These are phyloP conservation scores for Monosporozyma servazzii DNA, from an alignment of 805 yeast species.

Conservation along the genomic window DNA sequence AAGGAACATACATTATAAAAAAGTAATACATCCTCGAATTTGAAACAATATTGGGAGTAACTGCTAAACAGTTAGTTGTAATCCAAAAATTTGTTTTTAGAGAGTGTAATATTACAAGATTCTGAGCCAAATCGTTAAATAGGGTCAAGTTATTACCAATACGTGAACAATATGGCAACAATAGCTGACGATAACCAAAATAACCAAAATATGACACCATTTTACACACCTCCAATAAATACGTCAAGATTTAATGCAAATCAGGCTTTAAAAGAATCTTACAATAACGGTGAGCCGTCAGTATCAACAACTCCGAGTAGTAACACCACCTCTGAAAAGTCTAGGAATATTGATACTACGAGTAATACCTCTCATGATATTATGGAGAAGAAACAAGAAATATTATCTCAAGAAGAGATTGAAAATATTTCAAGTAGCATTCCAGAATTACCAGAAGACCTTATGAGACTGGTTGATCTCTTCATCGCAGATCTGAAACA, in stretches of 20 bases:
- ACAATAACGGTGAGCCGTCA: conserved; percentile 7
- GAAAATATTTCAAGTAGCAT: conserved; percentile 14
- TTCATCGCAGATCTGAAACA: conserved; percentile 29
- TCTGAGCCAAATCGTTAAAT: not conserved
- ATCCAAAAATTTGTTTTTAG: not conserved
- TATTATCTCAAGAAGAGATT: conserved; percentile 15
- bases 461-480: conserved; percentile 18
- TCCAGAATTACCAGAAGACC: conserved; percentile 20
- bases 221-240: conserved; percentile 28
- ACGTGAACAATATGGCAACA: not conserved
- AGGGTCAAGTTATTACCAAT: not conserved
- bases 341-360: not conserved
- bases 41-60: not conserved
- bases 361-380: not conserved
- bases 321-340: not conserved
- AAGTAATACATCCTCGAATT: not conserved
- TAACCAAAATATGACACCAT: conserved; percentile 8
- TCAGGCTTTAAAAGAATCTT: conserved; percentile 23
- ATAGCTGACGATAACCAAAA: not conserved
- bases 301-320: conserved; percentile 1
- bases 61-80: not conserved
- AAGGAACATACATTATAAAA: not conserved
- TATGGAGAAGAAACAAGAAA: not conserved
- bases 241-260: conserved; percentile 20
- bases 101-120: not conserved